Percentiles rank a stretch among this genome's conserved stretches.
Evolutionary conservation across 306 rosid genomes (phyloP).

Genomic region (Castanea crenata): DNA sequence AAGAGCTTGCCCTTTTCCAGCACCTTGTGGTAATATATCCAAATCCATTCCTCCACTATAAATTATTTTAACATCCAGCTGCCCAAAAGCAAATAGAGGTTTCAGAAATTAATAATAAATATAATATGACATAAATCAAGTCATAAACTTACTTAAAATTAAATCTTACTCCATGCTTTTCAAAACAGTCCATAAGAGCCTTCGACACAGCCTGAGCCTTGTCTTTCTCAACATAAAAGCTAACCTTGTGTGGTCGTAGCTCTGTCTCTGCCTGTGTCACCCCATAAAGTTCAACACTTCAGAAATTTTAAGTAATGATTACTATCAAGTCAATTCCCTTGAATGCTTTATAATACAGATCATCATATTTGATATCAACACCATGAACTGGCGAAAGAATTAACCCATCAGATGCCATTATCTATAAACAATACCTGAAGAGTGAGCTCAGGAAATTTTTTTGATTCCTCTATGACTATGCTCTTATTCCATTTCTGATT

Average conservation of each 20-base stretch:
- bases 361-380: not conserved
- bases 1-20: slow-evolving; percentile 99
- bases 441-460: slow-evolving; percentile 71
- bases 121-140: not conserved
- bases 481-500: slow-evolving; percentile 79
- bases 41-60: slow-evolving; percentile 95
- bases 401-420: not conserved
- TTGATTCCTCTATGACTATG: slow-evolving; percentile 69
- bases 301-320: slow-evolving; percentile 13
- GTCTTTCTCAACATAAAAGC: slow-evolving; percentile 80
- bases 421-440: slow-evolving; percentile 60
- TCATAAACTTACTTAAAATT: slow-evolving; percentile 5
- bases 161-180: slow-evolving; percentile 65
- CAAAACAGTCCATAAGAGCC: slow-evolving; percentile 64
- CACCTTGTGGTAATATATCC: slow-evolving; percentile 89
- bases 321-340: not conserved
- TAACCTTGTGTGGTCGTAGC: slow-evolving; percentile 83
- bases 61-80: slow-evolving; percentile 97
- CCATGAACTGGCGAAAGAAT: slow-evolving; percentile 7
- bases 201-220: slow-evolving; percentile 65
- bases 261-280: slow-evolving; percentile 84
- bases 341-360: not conserved
- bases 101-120: slow-evolving; percentile 13
- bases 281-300: slow-evolving; percentile 7
- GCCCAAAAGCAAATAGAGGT: slow-evolving; percentile 30